phyloP scores from a whole-genome alignment of 2,329 filamentous ascomycete species.

The Trichoderma breve region DNA sequence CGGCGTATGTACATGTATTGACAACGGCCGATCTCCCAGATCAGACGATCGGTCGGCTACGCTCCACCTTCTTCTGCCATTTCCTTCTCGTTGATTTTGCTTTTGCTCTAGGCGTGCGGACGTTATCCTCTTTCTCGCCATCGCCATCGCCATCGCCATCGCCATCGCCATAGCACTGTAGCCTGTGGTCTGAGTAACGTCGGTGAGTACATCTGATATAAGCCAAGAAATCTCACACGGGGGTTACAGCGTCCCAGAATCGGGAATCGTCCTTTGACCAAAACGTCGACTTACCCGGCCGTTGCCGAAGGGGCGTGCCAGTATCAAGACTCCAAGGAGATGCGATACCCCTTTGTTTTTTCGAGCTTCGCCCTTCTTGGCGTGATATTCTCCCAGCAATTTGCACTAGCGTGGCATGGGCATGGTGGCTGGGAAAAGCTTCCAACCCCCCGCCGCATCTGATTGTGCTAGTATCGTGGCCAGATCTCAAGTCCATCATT shows the following conservation, averaged over 20 bases:
- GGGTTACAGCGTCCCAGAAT: neutral
- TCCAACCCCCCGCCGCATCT: neutral
- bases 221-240: neutral
- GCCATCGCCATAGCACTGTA: neutral
- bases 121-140: neutral
- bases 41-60: slow-evolving; percentile 19
- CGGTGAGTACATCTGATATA: neutral
- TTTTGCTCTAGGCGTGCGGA: neutral
- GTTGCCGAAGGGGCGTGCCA: slow-evolving; percentile 8
- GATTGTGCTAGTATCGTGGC: neutral
- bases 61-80: neutral
- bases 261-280: neutral
- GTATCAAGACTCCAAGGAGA: neutral
- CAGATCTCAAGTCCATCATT: slow-evolving; percentile 5
- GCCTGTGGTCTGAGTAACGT: neutral
- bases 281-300: neutral
- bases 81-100: neutral
- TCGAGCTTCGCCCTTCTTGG: neutral
- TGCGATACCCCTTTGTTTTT: neutral
- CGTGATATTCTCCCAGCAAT: neutral
- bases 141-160: neutral
- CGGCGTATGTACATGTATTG: neutral
- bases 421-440: neutral
- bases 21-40: slow-evolving; percentile 20
- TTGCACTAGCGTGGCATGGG: neutral